Base-by-base conservation (phyloP, 306 rosid species). In the Elaeagnus macrophylla region DNA sequence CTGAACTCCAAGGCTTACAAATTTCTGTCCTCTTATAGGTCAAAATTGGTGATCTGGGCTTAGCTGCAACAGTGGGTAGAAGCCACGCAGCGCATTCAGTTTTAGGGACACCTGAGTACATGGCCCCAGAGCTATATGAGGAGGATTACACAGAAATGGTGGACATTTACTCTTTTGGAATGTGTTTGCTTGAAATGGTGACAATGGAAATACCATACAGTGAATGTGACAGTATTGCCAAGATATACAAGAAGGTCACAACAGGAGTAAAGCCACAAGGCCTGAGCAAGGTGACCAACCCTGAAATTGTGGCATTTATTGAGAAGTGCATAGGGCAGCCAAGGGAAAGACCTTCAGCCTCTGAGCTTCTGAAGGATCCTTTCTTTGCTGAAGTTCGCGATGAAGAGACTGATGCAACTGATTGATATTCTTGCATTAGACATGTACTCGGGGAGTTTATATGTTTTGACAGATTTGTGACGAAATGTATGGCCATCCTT, bases 121-220 rank as follows among this genome's bases (percentile, higher is more conserved):
- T 70, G 51, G 75, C 70, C 1, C 75, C 71, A 15, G 70, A 65
- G 62, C 9, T 65, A 9, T 65, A 53, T 48, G 63, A 65, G 0
- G 67, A 71, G 54, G 15, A 59, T 7, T 71, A 65, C 42, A 59
- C 60, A 8, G 70, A 59, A 45, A 12, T 8, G 39, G 70, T 71
- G 57, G 76, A 65, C 37, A 46, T 54, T 7, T 65, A 71, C 50
- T 49, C 67, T 1, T 71, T 71, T 18, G 71, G 71, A 9, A 36
- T 65, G 62, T 71, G 63, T 25, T 46, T 48, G 42, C 39, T 65
- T 10, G 76, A 65, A 37, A 7, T 71, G 57, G 46, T 35, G 6
- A 71, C 70, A 2, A 20, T 10, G 38, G 70, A 64, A 39, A 57
- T 53, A n/a, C 71, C 75, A 1, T 71, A 59, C 2, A 53, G 61